These are phyloP conservation scores for Lathyrus tuberosus DNA, from an alignment of 306 rosid genomes.

Conservation along the genomic window DNA sequence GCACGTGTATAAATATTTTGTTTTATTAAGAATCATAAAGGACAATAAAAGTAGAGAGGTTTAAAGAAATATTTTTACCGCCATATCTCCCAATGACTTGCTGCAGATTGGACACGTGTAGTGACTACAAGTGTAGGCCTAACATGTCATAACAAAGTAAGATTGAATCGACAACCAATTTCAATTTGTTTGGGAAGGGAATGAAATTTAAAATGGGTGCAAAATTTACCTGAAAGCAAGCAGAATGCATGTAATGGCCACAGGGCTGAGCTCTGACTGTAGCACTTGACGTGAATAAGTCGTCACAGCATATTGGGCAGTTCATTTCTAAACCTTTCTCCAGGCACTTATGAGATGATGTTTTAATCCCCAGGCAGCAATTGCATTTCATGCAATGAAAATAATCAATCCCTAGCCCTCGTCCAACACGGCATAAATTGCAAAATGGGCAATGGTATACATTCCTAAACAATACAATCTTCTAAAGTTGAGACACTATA, in stretches of 20 bases:
- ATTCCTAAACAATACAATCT: constrained; percentile 59
- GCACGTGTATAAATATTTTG: neutral
- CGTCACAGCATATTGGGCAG: constrained; percentile 98
- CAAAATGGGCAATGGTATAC: constrained; percentile 99
- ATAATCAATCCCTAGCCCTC: constrained; percentile 91
- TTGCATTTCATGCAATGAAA: constrained; percentile 99
- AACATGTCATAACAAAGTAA: constrained; percentile 41
- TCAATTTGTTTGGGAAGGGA: constrained; percentile 2
- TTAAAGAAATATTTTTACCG: constrained; percentile 59
- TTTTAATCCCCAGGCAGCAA: constrained; percentile 90
- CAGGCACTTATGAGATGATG: constrained; percentile 84
- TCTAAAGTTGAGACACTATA: constrained; percentile 13
- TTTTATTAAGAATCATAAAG: too few relatives aligned
- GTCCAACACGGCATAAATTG: constrained; percentile 95
- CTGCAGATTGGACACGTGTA: constrained; percentile 97
- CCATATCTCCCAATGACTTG: constrained; percentile 99
- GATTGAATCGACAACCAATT: constrained; percentile 35
- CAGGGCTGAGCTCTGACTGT: constrained; percentile 92
- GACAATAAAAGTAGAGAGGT: constrained; percentile 15
- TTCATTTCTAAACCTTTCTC: constrained; percentile 95
- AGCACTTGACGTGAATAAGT: constrained; percentile 92
- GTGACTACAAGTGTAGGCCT: constrained; percentile 98
- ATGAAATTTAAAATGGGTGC: constrained; percentile 30
- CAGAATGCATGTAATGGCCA: constrained; percentile 99
- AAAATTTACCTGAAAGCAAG: constrained; percentile 90